Evolutionary conservation across 768 basidiomycete genomes (phyloP).

Genomic region (Psilocybe tampanensis): DNA sequence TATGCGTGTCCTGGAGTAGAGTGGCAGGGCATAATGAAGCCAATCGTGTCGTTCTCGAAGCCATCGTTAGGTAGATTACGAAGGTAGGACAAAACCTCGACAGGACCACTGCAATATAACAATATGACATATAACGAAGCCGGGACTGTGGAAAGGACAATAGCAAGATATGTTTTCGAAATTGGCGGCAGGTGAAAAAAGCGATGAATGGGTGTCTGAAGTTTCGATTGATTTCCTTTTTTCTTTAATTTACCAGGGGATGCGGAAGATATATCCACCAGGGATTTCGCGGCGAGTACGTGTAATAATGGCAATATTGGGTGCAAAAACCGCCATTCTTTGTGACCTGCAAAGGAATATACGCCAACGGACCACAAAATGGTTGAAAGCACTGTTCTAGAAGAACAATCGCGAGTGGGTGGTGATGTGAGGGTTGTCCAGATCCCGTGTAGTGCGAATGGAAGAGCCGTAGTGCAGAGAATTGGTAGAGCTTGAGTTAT

Average conservation of each 20-base stretch:
- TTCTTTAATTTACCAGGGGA: not conserved
- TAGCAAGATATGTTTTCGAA: conserved; percentile 36
- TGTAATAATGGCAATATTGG: conserved; percentile 87
- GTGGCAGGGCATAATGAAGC: conserved; percentile 95
- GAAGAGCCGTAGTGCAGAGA: conserved; percentile 70
- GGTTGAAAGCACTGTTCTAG: conserved; percentile 48
- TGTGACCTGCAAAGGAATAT: conserved; percentile 87
- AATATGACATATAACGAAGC: conserved; percentile 69
- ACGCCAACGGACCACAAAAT: conserved; percentile 63
- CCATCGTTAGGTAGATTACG: conserved; percentile 51
- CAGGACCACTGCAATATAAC: conserved; percentile 80
- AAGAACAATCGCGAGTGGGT: conserved; percentile 26
- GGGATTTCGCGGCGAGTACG: conserved; percentile 72
- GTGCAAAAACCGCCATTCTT: conserved; percentile 98
- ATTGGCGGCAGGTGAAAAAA: conserved; percentile 28
- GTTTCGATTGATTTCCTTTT: not conserved
- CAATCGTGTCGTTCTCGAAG: conserved; percentile 52
- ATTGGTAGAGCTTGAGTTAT: conserved; percentile 84
- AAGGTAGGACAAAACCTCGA: conserved; percentile 72
- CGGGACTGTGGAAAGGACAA: conserved; percentile 60
- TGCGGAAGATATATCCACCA: conserved; percentile 48
- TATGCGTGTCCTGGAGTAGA: conserved; percentile 93
- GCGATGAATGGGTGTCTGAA: conserved; percentile 2
- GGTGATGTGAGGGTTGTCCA: conserved; percentile 35
- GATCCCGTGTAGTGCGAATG: conserved; percentile 69